Evolutionary conservation across 202 grass and related monocot genomes (phyloP).

Genomic region (Panicum hallii): DNA sequence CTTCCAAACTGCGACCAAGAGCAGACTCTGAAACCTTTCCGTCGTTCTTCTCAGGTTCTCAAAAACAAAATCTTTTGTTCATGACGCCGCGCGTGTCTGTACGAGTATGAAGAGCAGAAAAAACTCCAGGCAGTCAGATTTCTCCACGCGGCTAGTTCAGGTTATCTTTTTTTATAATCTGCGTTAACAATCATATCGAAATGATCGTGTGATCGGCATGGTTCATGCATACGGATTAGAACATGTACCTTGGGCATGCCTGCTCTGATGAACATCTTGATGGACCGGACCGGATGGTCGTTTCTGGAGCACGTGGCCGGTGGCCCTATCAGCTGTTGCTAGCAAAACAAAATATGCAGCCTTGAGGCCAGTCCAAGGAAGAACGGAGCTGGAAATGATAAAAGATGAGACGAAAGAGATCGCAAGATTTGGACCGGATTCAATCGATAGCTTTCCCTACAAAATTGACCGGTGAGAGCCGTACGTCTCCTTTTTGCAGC

Average conservation of each 20-base stretch:
- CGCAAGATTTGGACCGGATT: constrained; percentile 26
- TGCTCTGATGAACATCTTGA: neutral
- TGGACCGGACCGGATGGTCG: constrained; percentile 8
- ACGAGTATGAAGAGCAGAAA: neutral
- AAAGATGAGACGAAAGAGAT: constrained; percentile 10
- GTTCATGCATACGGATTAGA: neutral
- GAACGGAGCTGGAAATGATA: neutral
- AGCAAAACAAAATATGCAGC: constrained; percentile 14
- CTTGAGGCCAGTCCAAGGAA: neutral
- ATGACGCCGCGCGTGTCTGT: neutral
- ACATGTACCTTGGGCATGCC: neutral
- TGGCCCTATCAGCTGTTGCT: neutral
- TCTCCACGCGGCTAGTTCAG: neutral
- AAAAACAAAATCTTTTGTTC: neutral
- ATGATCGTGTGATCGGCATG: neutral
- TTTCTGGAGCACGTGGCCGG: too few species aligned
- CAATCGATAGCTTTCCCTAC: constrained; percentile 13
- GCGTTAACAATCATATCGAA: neutral
- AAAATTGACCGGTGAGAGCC: constrained; percentile 41
- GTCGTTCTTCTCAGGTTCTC: neutral
- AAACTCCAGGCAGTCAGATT: neutral
- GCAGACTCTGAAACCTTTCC: neutral
- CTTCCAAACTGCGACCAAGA: neutral
- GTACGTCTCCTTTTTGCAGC: constrained; percentile 6
- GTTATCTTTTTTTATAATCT: neutral